Conservation (phyloP, 2,329 filamentous ascomycete species). For the Paramyrothecium roridum region DNA sequence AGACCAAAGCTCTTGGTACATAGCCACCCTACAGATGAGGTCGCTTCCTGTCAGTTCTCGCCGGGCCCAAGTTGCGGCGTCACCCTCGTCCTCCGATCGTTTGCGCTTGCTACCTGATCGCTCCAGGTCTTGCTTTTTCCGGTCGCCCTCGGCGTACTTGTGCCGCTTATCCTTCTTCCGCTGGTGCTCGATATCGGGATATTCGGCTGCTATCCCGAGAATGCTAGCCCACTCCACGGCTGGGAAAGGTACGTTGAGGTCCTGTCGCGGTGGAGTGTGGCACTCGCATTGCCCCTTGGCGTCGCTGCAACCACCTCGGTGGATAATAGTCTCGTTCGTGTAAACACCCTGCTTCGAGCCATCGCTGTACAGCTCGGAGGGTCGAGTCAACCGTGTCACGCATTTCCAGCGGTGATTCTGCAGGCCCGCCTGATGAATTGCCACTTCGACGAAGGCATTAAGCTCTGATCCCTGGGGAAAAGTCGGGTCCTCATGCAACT, state of each 20-base stretch:
- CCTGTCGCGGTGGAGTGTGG: slow-evolving; percentile 39
- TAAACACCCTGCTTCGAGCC: slow-evolving; percentile 41
- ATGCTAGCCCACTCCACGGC: slow-evolving; percentile 57
- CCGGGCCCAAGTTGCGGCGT: slow-evolving; percentile 34
- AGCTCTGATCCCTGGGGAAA: slow-evolving; percentile 60
- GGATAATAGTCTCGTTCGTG: slow-evolving; percentile 48
- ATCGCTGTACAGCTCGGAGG: slow-evolving; percentile 49
- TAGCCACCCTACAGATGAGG: slow-evolving; percentile 58
- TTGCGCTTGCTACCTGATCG: slow-evolving; percentile 34
- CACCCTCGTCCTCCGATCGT: slow-evolving; percentile 36
- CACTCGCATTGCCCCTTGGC: slow-evolving; percentile 48
- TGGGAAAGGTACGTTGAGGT: slow-evolving; percentile 55
- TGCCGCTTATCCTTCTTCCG: slow-evolving; percentile 33
- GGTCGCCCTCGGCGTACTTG: slow-evolving; percentile 25
- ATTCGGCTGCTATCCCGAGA: slow-evolving; percentile 53
- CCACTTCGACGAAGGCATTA: slow-evolving; percentile 57
- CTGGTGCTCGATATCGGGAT: slow-evolving; percentile 41
- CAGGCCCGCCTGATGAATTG: slow-evolving; percentile 50
- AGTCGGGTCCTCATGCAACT: slow-evolving; percentile 53
- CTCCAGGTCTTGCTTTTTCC: slow-evolving; percentile 30
- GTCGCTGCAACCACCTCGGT: slow-evolving; percentile 50
- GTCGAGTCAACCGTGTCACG: slow-evolving; percentile 55
- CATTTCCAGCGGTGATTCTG: slow-evolving; percentile 60
- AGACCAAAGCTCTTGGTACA: slow-evolving; percentile 66
- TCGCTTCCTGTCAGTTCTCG: slow-evolving; percentile 48